Conservation (phyloP, 2,329 filamentous ascomycete species). For the Colletotrichum sojae region DNA sequence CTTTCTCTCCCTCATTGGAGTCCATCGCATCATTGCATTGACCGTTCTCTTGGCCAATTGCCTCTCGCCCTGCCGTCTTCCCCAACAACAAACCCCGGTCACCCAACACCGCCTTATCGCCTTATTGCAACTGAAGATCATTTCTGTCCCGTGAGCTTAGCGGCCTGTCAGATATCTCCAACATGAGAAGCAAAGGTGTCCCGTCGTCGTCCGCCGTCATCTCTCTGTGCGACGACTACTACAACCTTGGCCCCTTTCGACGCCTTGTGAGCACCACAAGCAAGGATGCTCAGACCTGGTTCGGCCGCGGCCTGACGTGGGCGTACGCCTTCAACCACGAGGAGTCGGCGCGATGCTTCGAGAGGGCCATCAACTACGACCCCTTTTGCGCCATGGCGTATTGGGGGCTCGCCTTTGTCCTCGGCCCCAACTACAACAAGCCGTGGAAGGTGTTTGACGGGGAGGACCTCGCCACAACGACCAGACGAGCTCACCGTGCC, state of each 20-base stretch:
- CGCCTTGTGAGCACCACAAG: slow-evolving; percentile 69
- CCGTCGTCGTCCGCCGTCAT: slow-evolving; percentile 23
- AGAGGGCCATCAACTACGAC: slow-evolving; percentile 70
- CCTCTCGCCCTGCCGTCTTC: slow-evolving; percentile 19
- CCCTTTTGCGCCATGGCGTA: slow-evolving; percentile 72
- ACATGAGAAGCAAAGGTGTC: slow-evolving; percentile 36
- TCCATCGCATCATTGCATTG: slow-evolving; percentile 9
- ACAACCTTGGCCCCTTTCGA: slow-evolving; percentile 73
- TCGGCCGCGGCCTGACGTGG: slow-evolving; percentile 81
- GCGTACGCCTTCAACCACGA: slow-evolving; percentile 83
- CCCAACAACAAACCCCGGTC: slow-evolving; percentile 11
- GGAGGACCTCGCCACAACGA: slow-evolving; percentile 67
- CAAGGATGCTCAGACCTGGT: slow-evolving; percentile 73
- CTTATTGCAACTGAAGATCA: slow-evolving; percentile 10
- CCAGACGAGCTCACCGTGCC: slow-evolving; percentile 63
- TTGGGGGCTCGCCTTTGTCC: slow-evolving; percentile 79
- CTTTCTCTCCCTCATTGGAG: slow-evolving; percentile 1
- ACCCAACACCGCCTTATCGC: neutral
- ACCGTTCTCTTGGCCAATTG: slow-evolving; percentile 33
- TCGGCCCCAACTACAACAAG: slow-evolving; percentile 84
- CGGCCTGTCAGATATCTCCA: neutral
- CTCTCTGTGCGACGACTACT: slow-evolving; percentile 59
- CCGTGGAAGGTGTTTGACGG: slow-evolving; percentile 80
- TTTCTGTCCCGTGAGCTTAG: neutral
- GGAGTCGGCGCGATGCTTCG: slow-evolving; percentile 76